Conservation (phyloP, 2,329 filamentous ascomycete genomes). For the Cercospora nicotianae region DNA sequence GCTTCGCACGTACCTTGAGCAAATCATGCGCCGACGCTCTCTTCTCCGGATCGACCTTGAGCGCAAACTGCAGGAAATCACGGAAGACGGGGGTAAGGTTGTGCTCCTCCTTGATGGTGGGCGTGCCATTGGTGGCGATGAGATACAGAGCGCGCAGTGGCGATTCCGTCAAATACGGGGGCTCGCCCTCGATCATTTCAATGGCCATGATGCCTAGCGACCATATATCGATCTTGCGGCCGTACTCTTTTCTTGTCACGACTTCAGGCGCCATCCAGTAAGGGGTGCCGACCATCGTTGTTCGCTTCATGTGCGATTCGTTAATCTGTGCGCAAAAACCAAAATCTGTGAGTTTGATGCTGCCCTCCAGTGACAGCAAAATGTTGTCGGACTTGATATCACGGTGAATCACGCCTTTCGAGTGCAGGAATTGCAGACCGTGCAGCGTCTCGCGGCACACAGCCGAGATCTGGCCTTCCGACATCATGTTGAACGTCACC, state of each 20-base stretch:
- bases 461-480: slow-evolving; percentile 91
- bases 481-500: slow-evolving; percentile 99
- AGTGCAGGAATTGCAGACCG: slow-evolving; percentile 91
- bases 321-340: slow-evolving; percentile 99
- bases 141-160: slow-evolving; percentile 89
- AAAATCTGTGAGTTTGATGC: slow-evolving; percentile 98
- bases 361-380: slow-evolving; percentile 85
- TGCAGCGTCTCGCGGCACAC: slow-evolving; percentile 91
- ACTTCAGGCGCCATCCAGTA: slow-evolving; percentile 99
- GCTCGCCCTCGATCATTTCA: slow-evolving; percentile 99
- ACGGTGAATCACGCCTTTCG: slow-evolving; percentile 95
- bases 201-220: slow-evolving; percentile 98
- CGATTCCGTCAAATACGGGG: slow-evolving; percentile 93
- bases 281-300: slow-evolving; percentile 97
- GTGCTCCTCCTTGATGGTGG: slow-evolving; percentile 89
- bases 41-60: slow-evolving; percentile 97
- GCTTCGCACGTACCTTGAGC: slow-evolving; percentile 66
- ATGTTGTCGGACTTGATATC: slow-evolving; percentile 99
- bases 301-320: slow-evolving; percentile 93
- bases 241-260: slow-evolving; percentile 95
- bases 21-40: slow-evolving; percentile 92
- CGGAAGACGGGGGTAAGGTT: slow-evolving; percentile 77
- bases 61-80: slow-evolving; percentile 87
- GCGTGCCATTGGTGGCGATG: slow-evolving; percentile 95
- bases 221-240: slow-evolving; percentile 98